phyloP scores from a whole-genome alignment of 1,284 basidiomycete species.

The Moesziomyces parantarcticus region DNA sequence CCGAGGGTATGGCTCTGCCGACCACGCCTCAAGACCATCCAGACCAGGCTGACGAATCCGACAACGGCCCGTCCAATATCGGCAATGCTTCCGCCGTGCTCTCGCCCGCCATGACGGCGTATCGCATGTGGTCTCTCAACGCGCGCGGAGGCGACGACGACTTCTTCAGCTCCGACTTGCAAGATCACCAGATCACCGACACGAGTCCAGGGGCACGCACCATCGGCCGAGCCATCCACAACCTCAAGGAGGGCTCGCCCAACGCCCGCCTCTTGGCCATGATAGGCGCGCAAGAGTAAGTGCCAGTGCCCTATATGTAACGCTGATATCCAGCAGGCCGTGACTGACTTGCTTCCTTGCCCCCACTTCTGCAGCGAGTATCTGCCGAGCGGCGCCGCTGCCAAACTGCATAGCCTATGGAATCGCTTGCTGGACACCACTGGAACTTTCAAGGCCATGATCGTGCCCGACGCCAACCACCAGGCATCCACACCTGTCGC shows the following conservation, averaged over 20 bases:
- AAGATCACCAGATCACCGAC: constrained; percentile 26
- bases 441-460: constrained; percentile 24
- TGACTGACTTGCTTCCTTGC: not conserved
- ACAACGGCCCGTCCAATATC: not conserved
- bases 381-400: constrained; percentile 27
- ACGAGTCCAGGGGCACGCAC: constrained; percentile 11
- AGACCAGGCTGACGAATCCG: no score
- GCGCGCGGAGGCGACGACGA: constrained; percentile 59
- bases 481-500: constrained; percentile 48
- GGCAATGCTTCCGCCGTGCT: constrained; percentile 51
- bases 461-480: constrained; percentile 55
- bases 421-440: constrained; percentile 16
- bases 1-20: not conserved
- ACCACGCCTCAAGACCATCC: constrained; percentile 16
- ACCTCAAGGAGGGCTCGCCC: constrained; percentile 5
- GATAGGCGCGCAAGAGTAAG: constrained; percentile 57
- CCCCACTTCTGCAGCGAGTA: constrained; percentile 41
- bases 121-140: constrained; percentile 58
- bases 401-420: constrained; percentile 42
- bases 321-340: not conserved
- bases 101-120: constrained; percentile 58
- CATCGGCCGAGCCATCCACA: constrained; percentile 21
- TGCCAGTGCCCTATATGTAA: constrained; percentile 2
- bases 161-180: constrained; percentile 58
- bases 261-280: constrained; percentile 48